Base-by-base conservation (phyloP, 2,329 filamentous ascomycete genomes). In the Lojkania enalia region DNA sequence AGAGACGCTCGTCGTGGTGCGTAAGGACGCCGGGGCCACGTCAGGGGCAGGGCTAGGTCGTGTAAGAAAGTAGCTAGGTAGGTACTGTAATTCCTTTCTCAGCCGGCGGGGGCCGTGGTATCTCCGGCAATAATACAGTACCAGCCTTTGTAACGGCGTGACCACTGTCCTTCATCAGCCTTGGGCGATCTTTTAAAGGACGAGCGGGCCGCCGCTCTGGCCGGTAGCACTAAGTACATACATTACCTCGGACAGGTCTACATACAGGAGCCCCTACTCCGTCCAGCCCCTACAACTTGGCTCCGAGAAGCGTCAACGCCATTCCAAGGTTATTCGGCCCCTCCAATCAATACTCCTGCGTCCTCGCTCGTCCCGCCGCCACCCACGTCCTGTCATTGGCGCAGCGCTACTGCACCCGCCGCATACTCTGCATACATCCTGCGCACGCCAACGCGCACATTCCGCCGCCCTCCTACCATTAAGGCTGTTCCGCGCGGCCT, bases 391-490 rank as follows among this genome's bases (percentile, higher is more conserved):
- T 47, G 36, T 42, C 33, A 58, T 59, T 60, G 57, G 54, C 43
- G 33, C 31, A 18, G 35, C 21, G n/a, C 21, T 16, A 42, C 45
- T 48, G 43, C 48, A 42, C 16, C 32, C 13, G 32, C 44, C 45
- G 49, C 47, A 50, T 42, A 45, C 39, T 35, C 20, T 42, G 44
- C 42, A 48, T 51, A 48, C 48, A 42, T 42, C 55, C 57, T 53
- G 57, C 52, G 46, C 49, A 57, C 55, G 51, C 54, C 54, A 57
- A 54, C 48, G 4, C 14, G 33, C 18, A 33, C 44, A 9, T 19
- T 32, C 30, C 18, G 18, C 20, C 20, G 20, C 20, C 21, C 6
- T 31, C 38, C 23, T 41, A 21, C 42, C 16, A 13, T 29, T 19
- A 13, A 30, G 19, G 15, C 25, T 41, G 39, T 43, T 30, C 46